These are phyloP conservation scores for Hordeum pubiflorum DNA, from an alignment of 202 grass and related monocot species.

Conservation along the genomic window DNA sequence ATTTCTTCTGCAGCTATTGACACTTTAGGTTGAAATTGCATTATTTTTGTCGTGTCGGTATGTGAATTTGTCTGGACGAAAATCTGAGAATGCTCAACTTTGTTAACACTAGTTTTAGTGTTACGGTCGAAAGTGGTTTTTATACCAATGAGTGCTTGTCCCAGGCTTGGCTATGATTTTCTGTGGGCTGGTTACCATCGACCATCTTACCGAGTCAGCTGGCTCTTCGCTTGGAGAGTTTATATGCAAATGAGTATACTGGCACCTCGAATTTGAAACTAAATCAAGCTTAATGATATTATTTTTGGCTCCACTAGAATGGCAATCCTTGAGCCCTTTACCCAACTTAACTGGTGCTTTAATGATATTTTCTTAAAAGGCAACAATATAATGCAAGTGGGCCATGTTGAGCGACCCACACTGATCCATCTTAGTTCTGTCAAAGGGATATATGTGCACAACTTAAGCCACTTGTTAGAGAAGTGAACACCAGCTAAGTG, in stretches of 20 bases:
- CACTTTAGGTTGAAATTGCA: background rate
- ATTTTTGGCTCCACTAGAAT: background rate
- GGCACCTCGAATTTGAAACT: background rate
- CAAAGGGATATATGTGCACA: background rate
- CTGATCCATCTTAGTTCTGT: background rate
- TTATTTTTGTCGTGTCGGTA: background rate
- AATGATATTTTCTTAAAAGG: background rate
- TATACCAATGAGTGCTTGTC: background rate
- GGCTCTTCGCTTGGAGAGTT: background rate
- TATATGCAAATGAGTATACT: background rate
- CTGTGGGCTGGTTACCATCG: background rate
- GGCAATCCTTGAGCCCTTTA: background rate
- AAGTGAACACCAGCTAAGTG: background rate
- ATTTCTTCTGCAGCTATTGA: background rate
- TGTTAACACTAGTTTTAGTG: background rate
- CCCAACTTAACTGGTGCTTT: background rate
- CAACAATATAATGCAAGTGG: background rate
- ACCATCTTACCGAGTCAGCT: background rate
- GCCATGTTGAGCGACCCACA: background rate
- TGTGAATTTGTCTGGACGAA: background rate
- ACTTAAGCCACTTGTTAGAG: background rate
- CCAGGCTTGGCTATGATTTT: background rate
- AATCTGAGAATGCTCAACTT: background rate
- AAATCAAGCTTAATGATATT: background rate
- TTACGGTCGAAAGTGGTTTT: background rate